Evolutionary conservation across 345 rosid genomes (phyloP), one percentile per base, ranked within the genome.

Genomic region (Linum trigynum): DNA sequence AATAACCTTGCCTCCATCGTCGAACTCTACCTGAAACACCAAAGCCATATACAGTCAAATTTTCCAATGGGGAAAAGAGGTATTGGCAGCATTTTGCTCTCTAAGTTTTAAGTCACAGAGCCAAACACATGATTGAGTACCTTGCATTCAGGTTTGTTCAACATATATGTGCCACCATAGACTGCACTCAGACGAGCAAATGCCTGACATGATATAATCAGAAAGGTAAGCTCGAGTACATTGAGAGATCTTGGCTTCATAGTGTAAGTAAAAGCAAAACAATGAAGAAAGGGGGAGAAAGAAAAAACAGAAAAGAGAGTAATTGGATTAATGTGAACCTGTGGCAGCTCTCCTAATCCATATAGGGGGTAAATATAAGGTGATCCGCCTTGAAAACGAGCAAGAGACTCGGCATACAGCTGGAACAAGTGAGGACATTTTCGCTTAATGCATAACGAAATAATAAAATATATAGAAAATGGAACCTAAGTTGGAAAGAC

Each of bases 151-250:
- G 87, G 96, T 78, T 94, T 94, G 74, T 88, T 86, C 80, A 94
- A 74, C 99, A 94, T 94, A 71, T 94, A 94, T 0, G 95, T 94
- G 63, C 97, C 99, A 74, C 99, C 99, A 80, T 86, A 88, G 59
- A 90, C 97, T 74, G 97, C 96, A 78, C 96, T 90, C 76, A 90
- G 99, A 48, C 97, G 83, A 71, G 99, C 97, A 83, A 94, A 94
- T 70, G 91, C 99, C 96, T 94, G 71, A 61, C 14, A 70, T 37
- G 51, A 48, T 65, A 62, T 56, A 43, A 15, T 57, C 8, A 17
- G 4, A 57, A 57, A 57, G 61, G 61, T 17, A 16, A 23, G 23
- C 6, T 17, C 12, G 2, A 7, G 23, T 9, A 57, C 38, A 35
- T 37, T 17, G 3, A 57, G 37, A 57, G 3, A 57, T 17, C 2